Evolutionary conservation across 163 green algal species (phyloP).

Genomic region (Botryococcus braunii): DNA sequence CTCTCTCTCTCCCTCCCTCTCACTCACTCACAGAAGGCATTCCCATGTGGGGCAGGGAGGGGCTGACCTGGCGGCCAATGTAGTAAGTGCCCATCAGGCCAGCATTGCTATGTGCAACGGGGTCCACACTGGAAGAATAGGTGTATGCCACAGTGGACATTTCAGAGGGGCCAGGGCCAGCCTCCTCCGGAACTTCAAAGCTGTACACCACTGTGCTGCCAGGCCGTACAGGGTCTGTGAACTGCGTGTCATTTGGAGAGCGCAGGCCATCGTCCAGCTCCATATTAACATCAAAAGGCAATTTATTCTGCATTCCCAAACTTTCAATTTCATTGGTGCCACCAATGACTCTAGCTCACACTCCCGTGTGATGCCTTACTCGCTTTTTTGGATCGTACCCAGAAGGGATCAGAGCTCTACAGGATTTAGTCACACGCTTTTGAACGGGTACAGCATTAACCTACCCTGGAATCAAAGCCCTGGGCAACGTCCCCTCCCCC

Average conservation of each 20-base stretch:
- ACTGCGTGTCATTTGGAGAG: slow-evolving; percentile 5
- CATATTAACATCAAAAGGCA: slow-evolving; percentile 28
- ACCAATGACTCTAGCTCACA: too few species aligned
- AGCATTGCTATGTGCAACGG: slow-evolving; percentile 22
- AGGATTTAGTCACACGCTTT: too few species aligned
- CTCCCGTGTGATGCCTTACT: too few species aligned
- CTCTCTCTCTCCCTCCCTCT: too few species aligned
- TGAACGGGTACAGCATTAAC: too few species aligned
- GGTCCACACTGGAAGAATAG: slow-evolving; percentile 32
- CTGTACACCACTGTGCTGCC: slow-evolving; percentile 22
- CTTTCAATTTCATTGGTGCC: too few species aligned
- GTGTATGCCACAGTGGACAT: slow-evolving; percentile 23
- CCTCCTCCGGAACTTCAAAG: slow-evolving; percentile 15
- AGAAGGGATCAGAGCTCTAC: too few species aligned
- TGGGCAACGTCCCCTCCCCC: too few species aligned
- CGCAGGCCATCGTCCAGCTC: slow-evolving; percentile 23
- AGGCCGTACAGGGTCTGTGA: slow-evolving; percentile 16
- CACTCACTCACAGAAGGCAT: too few species aligned
- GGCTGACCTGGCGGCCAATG: slow-evolving; percentile 12
- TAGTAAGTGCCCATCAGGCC: slow-evolving; percentile 31
- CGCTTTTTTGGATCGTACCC: too few species aligned
- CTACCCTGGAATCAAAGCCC: too few species aligned
- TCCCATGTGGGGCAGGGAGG: too few species aligned
- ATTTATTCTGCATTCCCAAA: slow-evolving; percentile 27
- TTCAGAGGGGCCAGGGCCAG: slow-evolving; percentile 22